These are phyloP conservation scores for Lactarius evosmus DNA, from an alignment of 768 basidiomycete genomes.

Conservation along the genomic window DNA sequence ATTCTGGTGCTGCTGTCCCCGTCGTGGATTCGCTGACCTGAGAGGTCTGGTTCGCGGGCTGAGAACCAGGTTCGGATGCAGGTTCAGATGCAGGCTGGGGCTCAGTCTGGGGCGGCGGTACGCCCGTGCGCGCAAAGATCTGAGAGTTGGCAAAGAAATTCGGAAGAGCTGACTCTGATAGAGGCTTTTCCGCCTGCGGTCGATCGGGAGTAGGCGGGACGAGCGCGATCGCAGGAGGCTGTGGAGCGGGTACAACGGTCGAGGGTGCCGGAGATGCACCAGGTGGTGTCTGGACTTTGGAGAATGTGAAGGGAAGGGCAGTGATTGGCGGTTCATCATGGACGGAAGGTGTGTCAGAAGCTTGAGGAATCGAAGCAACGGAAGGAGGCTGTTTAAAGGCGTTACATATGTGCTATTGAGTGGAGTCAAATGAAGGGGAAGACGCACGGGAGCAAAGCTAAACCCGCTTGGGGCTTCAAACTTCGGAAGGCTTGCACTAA, in stretches of 20 bases:
- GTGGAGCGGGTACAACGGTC: neutral
- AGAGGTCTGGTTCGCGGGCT: neutral
- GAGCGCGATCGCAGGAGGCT: slow-evolving; percentile 32
- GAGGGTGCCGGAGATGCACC: slow-evolving; percentile 31
- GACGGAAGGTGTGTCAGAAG: slow-evolving; percentile 60
- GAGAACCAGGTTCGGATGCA: neutral
- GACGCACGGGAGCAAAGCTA: slow-evolving; percentile 62
- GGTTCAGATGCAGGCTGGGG: slow-evolving; percentile 15
- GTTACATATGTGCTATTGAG: slow-evolving; percentile 1
- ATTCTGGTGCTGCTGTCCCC: neutral
- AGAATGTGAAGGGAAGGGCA: slow-evolving; percentile 28
- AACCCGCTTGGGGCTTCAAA: slow-evolving; percentile 64
- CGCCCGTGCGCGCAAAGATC: slow-evolving; percentile 35
- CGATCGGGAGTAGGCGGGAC: slow-evolving; percentile 34
- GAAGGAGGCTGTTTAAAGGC: slow-evolving; percentile 24
- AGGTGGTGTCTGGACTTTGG: slow-evolving; percentile 25
- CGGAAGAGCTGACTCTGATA: slow-evolving; percentile 42
- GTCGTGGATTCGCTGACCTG: neutral
- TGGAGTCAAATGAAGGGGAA: neutral
- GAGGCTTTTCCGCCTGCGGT: slow-evolving; percentile 12
- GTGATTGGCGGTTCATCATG: slow-evolving; percentile 32
- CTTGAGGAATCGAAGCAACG: slow-evolving; percentile 14
- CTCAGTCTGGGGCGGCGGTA: slow-evolving; percentile 28
- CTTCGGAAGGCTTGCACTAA: slow-evolving; percentile 43
- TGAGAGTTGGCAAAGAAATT: slow-evolving; percentile 63